A percentile compares a stretch with the other conserved stretches of the same genome.
Evolutionary conservation across 257 asterid genomes (phyloP).

Genomic region (Thymus mandschuricus): DNA sequence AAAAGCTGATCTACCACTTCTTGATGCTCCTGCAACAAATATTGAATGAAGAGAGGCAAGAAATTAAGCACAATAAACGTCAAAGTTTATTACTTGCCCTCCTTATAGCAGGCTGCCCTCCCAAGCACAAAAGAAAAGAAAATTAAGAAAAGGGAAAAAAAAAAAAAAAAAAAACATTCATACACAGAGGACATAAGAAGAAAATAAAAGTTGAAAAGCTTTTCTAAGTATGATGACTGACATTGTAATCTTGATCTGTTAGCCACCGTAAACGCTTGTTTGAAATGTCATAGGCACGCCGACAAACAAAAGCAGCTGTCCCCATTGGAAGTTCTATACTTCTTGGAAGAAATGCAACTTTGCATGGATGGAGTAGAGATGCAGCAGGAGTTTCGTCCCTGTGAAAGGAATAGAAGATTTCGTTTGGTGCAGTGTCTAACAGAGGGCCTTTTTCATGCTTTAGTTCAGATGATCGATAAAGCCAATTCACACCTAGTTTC

Average conservation of each 20-base stretch:
- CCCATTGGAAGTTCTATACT: constrained; percentile 77
- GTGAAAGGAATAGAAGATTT: constrained; percentile 80
- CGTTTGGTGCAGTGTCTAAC: constrained; percentile 76
- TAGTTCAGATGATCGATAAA: constrained; percentile 72
- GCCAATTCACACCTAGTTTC: constrained; percentile 77
- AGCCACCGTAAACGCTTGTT: constrained; percentile 78
- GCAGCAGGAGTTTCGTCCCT: constrained; percentile 79
- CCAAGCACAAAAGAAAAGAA: neutral
- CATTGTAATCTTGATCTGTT: constrained; percentile 79
- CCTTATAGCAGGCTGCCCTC: neutral
- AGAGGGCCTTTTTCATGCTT: constrained; percentile 57
- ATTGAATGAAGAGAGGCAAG: constrained; percentile 4
- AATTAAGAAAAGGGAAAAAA: neutral
- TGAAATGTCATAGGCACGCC: constrained; percentile 71
- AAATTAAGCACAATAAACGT: constrained; percentile 7
- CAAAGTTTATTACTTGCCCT: neutral
- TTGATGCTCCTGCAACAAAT: constrained; percentile 66
- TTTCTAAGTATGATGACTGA: constrained; percentile 51
- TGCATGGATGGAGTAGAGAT: constrained; percentile 87
- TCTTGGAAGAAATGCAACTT: constrained; percentile 92
- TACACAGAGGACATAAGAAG: neutral
- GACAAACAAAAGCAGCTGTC: constrained; percentile 79
- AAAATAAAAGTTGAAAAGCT: constrained; percentile 22
- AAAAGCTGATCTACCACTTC: constrained; percentile 77
- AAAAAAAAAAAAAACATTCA: neutral